These are phyloP conservation scores for Phialocephala sp. DNA, from an alignment of 2,329 filamentous ascomycete species.

Conservation along the genomic window DNA sequence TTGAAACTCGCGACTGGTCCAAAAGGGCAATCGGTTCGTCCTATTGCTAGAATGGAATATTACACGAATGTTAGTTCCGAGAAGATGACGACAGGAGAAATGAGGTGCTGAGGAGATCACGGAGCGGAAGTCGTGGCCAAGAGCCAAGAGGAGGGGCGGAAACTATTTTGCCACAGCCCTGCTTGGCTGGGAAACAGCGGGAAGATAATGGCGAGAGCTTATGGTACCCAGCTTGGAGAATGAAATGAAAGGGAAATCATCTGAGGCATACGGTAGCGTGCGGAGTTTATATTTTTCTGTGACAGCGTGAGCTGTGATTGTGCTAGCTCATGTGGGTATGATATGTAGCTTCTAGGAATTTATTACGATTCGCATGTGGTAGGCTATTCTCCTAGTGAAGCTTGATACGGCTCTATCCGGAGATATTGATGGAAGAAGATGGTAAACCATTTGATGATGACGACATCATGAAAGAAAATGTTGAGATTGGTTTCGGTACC, in stretches of 20 bases:
- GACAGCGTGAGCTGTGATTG: not conserved
- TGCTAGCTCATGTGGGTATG: not conserved
- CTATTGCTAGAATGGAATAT: not conserved
- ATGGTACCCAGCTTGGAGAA: not conserved
- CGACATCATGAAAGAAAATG: not conserved
- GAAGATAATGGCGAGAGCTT: not conserved
- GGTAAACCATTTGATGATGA: not conserved
- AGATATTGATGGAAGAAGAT: too few relatives aligned
- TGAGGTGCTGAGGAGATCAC: not conserved
- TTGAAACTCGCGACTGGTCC: not conserved
- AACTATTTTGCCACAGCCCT: constrained; percentile 3
- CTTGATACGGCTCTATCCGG: too few relatives aligned
- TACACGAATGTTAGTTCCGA: not conserved
- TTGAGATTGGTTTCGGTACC: not conserved
- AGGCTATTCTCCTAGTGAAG: not conserved
- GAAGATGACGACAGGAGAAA: not conserved
- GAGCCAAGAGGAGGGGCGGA: constrained; percentile 14
- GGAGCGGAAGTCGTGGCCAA: constrained; percentile 12
- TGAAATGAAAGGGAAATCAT: not conserved
- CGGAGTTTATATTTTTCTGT: not conserved
- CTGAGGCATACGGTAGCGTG: not conserved
- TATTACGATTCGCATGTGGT: not conserved
- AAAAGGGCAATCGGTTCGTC: not conserved
- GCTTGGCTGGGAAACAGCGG: constrained; percentile 7
- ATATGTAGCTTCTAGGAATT: not conserved